These are phyloP conservation scores for Penicillium sp. DNA, from an alignment of 2,329 filamentous ascomycete genomes.

Conservation along the genomic window DNA sequence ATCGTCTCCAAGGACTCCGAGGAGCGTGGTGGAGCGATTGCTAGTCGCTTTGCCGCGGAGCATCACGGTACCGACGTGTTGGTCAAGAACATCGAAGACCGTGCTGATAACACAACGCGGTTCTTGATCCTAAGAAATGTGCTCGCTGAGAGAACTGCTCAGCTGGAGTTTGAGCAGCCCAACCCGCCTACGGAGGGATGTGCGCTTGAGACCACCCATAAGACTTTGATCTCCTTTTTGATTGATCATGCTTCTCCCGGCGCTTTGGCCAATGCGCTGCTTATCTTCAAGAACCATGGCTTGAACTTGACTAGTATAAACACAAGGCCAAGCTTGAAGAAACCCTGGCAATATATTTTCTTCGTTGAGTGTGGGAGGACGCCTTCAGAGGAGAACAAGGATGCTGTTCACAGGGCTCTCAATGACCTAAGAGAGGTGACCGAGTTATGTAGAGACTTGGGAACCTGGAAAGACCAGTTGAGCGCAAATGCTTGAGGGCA, in stretches of 20 bases:
- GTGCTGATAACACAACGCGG: slow-evolving; percentile 49
- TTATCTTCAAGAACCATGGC: slow-evolving; percentile 71
- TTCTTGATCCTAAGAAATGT: slow-evolving; percentile 48
- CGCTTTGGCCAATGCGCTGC: slow-evolving; percentile 77
- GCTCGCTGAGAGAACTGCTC: slow-evolving; percentile 27
- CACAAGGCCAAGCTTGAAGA: slow-evolving; percentile 73
- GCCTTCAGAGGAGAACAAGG: slow-evolving; percentile 28
- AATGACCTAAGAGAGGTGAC: slow-evolving; percentile 38
- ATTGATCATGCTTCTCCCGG: slow-evolving; percentile 76
- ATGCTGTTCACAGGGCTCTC: slow-evolving; percentile 34
- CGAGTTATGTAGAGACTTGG: slow-evolving; percentile 41
- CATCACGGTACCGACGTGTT: slow-evolving; percentile 70
- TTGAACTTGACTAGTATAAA: slow-evolving; percentile 92
- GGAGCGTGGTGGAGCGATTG: slow-evolving; percentile 73
- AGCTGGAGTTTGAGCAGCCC: slow-evolving; percentile 18
- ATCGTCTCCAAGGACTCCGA: slow-evolving; percentile 62
- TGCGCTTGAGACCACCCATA: slow-evolving; percentile 40
- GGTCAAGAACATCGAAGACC: slow-evolving; percentile 51
- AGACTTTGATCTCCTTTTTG: slow-evolving; percentile 81
- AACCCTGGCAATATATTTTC: slow-evolving; percentile 89
- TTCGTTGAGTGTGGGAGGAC: slow-evolving; percentile 82
- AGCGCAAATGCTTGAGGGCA: not conserved
- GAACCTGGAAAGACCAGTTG: slow-evolving; percentile 44
- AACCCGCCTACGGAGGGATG: slow-evolving; percentile 10
- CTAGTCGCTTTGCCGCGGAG: slow-evolving; percentile 71